A percentile compares a stretch with the other conserved stretches of the same genome.
Conservation (phyloP, 2,329 filamentous ascomycete species). For the Trichoderma gracile region DNA sequence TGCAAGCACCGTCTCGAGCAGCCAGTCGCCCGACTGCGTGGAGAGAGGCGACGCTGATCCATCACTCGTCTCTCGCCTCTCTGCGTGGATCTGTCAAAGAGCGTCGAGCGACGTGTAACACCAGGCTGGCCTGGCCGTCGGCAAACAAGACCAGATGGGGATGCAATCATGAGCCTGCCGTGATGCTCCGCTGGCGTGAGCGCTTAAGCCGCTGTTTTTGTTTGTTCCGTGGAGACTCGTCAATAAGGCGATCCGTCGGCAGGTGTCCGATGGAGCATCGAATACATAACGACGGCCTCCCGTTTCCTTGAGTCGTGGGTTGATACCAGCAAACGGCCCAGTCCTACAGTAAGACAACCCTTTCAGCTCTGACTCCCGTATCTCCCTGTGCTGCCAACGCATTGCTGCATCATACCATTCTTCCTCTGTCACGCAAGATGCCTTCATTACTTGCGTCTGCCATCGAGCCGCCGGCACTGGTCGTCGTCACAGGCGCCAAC, state of each 20-base stretch:
- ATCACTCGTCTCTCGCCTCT: not conserved
- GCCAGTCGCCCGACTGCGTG: constrained; percentile 8
- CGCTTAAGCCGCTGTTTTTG: not conserved
- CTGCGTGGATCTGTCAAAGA: not conserved
- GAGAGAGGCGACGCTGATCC: constrained; percentile 13
- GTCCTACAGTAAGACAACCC: not conserved
- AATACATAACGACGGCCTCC: constrained; percentile 8
- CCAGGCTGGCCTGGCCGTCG: not conserved
- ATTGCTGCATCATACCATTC: not conserved
- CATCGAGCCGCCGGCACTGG: constrained; percentile 33
- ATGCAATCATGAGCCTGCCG: constrained; percentile 2
- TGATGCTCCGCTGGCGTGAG: constrained; percentile 3
- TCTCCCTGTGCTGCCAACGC: not conserved
- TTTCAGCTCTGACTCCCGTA: not conserved
- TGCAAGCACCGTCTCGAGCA: not conserved
- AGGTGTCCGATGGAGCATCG: not conserved
- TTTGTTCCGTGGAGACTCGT: not conserved
- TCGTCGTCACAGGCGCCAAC: constrained; percentile 47
- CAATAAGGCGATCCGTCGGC: not conserved
- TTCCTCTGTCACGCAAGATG: constrained; percentile 26
- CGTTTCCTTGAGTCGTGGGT: not conserved
- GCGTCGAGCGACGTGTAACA: constrained; percentile 8
- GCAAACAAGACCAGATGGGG: not conserved
- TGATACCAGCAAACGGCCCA: not conserved
- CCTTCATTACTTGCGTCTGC: constrained; percentile 32